Percentiles rank a stretch among this genome's conserved stretches.
Evolutionary conservation across 148 eudicot species (phyloP).

Genomic region (Hydrangea macrophylla): DNA sequence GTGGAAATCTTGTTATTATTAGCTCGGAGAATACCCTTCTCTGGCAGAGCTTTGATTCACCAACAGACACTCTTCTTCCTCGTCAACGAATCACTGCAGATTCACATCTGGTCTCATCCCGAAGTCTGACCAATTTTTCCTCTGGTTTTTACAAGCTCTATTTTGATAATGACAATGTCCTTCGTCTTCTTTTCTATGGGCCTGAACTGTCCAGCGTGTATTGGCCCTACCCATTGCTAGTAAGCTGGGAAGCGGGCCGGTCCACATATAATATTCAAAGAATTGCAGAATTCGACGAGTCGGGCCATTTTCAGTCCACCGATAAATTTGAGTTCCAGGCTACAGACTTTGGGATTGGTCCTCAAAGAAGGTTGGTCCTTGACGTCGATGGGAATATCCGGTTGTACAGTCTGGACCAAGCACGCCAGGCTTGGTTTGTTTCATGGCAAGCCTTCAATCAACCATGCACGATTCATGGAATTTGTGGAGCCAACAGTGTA

Average conservation of each 20-base stretch:
- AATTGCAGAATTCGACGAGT: constrained; percentile 28
- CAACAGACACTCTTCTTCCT: constrained; percentile 44
- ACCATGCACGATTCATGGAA: constrained; percentile 33
- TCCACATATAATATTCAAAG: constrained; percentile 19
- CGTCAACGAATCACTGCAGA: constrained; percentile 29
- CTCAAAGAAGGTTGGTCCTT: constrained; percentile 39
- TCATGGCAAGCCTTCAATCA: constrained; percentile 38
- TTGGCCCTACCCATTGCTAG: constrained; percentile 28
- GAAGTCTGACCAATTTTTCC: constrained; percentile 29
- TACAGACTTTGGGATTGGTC: constrained; percentile 26
- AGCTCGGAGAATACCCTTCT: background rate
- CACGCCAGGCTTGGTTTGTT: constrained; percentile 27
- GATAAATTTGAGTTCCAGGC: constrained; percentile 23
- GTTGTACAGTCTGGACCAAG: constrained; percentile 34
- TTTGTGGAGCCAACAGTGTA: constrained; percentile 37
- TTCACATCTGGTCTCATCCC: constrained; percentile 25
- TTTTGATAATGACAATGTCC: constrained; percentile 35
- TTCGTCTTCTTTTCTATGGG: constrained; percentile 29
- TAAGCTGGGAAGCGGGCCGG: constrained; percentile 17
- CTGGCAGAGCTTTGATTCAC: constrained; percentile 58
- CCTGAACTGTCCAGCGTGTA: constrained; percentile 32
- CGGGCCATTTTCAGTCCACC: constrained; percentile 34
- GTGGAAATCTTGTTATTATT: constrained; percentile 38
- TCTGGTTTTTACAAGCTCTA: constrained; percentile 44
- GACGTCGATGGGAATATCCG: constrained; percentile 48